These are phyloP conservation scores for Fusarium goolgardi DNA, from an alignment of 2,329 filamentous ascomycete species.

Conservation along the genomic window DNA sequence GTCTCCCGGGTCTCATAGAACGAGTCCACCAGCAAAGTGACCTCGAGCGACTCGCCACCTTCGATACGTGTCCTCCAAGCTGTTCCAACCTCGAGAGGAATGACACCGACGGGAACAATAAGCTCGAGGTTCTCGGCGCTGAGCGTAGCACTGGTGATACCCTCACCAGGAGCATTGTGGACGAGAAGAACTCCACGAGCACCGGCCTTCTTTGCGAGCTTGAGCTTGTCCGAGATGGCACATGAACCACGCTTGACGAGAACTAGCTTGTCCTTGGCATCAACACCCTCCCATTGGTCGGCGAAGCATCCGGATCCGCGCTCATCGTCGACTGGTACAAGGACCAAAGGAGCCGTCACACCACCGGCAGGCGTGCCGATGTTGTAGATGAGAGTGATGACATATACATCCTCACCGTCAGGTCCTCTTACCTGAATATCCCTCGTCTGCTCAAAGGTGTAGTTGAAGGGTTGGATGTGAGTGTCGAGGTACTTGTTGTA, in stretches of 20 bases:
- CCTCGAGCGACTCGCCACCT: constrained; percentile 51
- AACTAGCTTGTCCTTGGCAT: constrained; percentile 58
- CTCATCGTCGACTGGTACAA: constrained; percentile 53
- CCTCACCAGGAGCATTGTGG: constrained; percentile 65
- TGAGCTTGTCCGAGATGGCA: constrained; percentile 57
- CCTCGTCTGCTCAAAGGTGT: constrained; percentile 57
- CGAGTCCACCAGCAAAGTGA: constrained; percentile 54
- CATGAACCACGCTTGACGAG: constrained; percentile 60
- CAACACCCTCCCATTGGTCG: constrained; percentile 59
- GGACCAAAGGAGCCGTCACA: constrained; percentile 53
- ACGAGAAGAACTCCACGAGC: constrained; percentile 66
- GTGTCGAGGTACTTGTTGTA: constrained; percentile 58
- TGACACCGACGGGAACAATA: constrained; percentile 53
- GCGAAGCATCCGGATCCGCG: constrained; percentile 57
- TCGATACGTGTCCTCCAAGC: constrained; percentile 52
- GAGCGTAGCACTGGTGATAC: constrained; percentile 64
- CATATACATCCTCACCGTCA: constrained; percentile 57
- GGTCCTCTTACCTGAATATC: constrained; percentile 59
- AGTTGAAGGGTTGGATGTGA: constrained; percentile 59
- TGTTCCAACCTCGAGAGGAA: constrained; percentile 52
- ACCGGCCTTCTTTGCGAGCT: constrained; percentile 57
- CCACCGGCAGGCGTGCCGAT: constrained; percentile 56
- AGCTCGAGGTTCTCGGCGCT: constrained; percentile 55
- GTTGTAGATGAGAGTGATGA: constrained; percentile 60
- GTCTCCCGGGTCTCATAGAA: constrained; percentile 52